Evolutionary conservation across 257 asterid genomes (phyloP).

Genomic region (Solanum pinnatisectum): DNA sequence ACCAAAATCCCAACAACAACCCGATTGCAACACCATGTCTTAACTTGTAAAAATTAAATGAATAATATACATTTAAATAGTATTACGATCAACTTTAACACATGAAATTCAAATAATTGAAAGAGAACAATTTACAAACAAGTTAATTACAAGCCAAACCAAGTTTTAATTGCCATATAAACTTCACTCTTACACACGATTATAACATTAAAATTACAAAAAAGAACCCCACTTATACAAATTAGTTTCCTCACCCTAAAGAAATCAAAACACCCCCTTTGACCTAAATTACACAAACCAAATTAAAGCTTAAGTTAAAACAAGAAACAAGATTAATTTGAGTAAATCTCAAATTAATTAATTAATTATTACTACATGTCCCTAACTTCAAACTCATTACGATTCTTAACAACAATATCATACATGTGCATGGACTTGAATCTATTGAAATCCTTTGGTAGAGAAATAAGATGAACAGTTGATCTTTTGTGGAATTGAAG

Average conservation of each 20-base stretch:
- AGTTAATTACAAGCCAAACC: not conserved
- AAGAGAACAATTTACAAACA: not conserved
- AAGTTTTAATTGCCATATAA: not conserved
- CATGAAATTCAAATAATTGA: not conserved
- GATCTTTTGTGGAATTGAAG: conserved; percentile 41
- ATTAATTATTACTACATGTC: conserved; percentile 3
- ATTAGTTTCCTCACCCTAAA: not conserved
- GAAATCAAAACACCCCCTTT: not conserved
- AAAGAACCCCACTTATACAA: not conserved
- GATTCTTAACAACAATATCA: conserved; percentile 33
- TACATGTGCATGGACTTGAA: conserved; percentile 39
- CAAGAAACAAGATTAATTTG: not conserved
- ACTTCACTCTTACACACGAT: not conserved
- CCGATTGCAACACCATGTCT: not conserved
- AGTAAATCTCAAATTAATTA: not conserved
- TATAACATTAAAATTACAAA: not conserved
- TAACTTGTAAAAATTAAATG: not conserved
- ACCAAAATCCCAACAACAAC: not conserved
- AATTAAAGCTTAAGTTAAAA: not conserved
- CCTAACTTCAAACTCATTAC: conserved; percentile 29
- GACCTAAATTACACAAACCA: not conserved
- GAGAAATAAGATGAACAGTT: conserved; percentile 39
- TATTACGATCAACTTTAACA: not conserved
- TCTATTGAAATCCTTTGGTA: conserved; percentile 33
- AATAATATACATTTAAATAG: not conserved